These are phyloP conservation scores for Craterostigma plantagineum DNA, from an alignment of 257 asterid species.

Conservation along the genomic window DNA sequence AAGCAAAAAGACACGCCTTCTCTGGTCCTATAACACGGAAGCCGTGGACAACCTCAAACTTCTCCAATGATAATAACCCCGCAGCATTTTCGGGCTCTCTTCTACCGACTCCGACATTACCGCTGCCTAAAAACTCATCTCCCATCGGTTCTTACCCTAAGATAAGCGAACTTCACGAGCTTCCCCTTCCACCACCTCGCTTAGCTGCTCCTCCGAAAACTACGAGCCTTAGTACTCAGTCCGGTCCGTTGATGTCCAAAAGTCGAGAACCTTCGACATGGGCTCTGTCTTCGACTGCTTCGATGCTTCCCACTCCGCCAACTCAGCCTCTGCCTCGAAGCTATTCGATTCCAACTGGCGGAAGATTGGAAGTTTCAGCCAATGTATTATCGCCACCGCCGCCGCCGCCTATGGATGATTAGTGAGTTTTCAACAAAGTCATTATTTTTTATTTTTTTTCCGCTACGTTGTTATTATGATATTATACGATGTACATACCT, in stretches of 20 bases:
- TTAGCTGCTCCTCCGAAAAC: conserved; percentile 25
- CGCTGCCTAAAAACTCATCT: conserved; percentile 28
- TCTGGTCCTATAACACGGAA: conserved; percentile 76
- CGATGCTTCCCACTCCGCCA: conserved; percentile 42
- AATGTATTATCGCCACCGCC: no score
- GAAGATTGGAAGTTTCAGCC: conserved; percentile 14
- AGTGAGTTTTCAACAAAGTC: no score
- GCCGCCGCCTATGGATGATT: no score
- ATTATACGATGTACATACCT: no score
- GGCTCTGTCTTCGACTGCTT: conserved; percentile 15
- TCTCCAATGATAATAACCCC: conserved; percentile 30
- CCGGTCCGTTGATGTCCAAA: conserved; percentile 57
- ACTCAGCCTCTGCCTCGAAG: conserved; percentile 51
- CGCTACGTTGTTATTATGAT: no score
- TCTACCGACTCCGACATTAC: conserved; percentile 30
- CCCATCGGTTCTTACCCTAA: conserved; percentile 53
- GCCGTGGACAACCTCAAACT: conserved; percentile 40
- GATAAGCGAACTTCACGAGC: conserved; percentile 94
- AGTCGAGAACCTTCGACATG: conserved; percentile 23
- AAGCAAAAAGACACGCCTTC: conserved; percentile 71
- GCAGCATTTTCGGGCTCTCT: conserved; percentile 48
- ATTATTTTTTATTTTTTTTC: no score
- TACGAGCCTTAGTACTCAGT: conserved; percentile 30
- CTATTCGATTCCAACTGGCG: conserved; percentile 68
- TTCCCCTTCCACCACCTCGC: conserved; percentile 84